phyloP scores from a whole-genome alignment of 1,139 yeast genomes.

The Pichia sp. region DNA sequence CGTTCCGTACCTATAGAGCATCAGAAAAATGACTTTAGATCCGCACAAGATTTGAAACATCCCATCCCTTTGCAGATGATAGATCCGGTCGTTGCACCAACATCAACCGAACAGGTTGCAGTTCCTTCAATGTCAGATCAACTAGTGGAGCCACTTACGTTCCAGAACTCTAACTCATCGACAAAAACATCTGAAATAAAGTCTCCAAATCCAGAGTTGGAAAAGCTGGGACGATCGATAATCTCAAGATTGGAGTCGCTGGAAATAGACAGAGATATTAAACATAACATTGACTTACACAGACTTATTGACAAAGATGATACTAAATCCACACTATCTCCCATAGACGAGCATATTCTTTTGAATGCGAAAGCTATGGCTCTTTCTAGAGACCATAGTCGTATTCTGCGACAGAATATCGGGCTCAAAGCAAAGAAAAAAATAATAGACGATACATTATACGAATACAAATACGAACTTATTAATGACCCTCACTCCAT shows the following conservation, averaged over 20 bases:
- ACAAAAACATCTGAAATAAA: background rate
- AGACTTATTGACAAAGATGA: background rate
- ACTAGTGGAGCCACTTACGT: too few species aligned
- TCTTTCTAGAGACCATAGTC: background rate
- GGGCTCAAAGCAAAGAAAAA: background rate
- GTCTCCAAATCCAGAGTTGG: background rate
- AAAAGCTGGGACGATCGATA: background rate
- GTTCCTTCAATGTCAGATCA: too few species aligned
- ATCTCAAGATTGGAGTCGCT: background rate
- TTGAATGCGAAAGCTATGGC: background rate
- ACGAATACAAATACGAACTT: slow-evolving; percentile 7
- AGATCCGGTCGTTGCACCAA: too few species aligned
- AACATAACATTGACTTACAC: background rate
- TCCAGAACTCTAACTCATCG: too few species aligned
- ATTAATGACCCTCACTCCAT: slow-evolving; percentile 6
- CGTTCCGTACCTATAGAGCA: background rate
- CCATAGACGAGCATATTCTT: slow-evolving; percentile 8
- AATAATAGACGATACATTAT: background rate
- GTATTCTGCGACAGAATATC: background rate
- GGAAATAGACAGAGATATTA: background rate
- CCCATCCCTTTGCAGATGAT: background rate
- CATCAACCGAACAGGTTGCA: too few species aligned
- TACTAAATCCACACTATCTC: background rate
- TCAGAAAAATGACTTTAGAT: background rate
- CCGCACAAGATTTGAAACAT: background rate